These are phyloP conservation scores for Picea abies DNA, from an alignment of 83 land plant genomes.

Conservation along the genomic window DNA sequence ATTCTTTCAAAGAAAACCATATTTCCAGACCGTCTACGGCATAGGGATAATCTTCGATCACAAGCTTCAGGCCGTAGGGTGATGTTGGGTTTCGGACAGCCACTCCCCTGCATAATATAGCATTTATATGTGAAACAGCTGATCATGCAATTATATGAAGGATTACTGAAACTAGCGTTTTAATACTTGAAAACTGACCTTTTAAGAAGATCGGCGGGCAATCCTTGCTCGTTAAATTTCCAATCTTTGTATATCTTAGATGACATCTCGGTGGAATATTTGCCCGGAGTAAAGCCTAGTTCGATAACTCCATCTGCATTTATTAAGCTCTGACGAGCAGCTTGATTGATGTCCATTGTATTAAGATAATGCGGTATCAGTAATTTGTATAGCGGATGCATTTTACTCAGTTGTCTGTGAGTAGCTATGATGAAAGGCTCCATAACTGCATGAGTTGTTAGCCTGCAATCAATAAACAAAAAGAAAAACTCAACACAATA, in stretches of 20 bases:
- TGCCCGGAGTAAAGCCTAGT: constrained; percentile 27
- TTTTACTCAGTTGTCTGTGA: no score
- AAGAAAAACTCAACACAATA: neutral
- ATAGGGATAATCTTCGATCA: neutral
- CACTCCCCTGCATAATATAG: constrained; percentile 29
- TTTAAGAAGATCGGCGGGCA: constrained; percentile 31
- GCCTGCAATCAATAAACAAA: constrained; percentile 13
- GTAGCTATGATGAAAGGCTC: no score
- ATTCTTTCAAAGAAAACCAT: no score
- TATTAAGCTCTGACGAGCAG: constrained; percentile 31
- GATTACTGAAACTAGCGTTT: no score
- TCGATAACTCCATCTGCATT: constrained; percentile 43
- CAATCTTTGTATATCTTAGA: constrained; percentile 29
- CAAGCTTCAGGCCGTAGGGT: no score
- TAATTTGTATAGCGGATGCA: constrained; percentile 26
- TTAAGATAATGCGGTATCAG: constrained; percentile 44
- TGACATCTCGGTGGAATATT: constrained; percentile 28
- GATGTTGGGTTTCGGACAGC: constrained; percentile 17
- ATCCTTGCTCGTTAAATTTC: constrained; percentile 35
- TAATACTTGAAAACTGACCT: constrained; percentile 4
- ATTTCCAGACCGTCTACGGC: no score
- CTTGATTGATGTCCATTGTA: constrained; percentile 40
- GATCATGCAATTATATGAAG: no score
- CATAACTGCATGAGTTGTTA: constrained; percentile 31
- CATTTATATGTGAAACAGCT: no score